These are phyloP conservation scores for Apocynum venetum DNA, from an alignment of 257 asterid genomes.

Conservation along the genomic window DNA sequence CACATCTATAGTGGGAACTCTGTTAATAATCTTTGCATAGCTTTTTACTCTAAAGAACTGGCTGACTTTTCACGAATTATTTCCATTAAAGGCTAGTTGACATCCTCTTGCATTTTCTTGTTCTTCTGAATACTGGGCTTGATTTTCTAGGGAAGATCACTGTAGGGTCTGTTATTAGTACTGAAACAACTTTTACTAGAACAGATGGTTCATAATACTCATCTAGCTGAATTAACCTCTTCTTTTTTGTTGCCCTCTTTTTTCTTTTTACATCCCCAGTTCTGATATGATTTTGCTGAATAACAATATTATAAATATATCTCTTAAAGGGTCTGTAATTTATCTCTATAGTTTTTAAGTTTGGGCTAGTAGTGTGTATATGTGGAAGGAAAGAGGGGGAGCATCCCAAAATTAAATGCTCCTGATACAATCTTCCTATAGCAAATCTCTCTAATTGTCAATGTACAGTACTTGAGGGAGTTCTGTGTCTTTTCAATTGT, in stretches of 20 bases:
- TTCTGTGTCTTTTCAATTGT: constrained; percentile 35
- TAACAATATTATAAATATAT: neutral
- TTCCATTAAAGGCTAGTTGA: neutral
- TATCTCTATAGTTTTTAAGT: neutral
- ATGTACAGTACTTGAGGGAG: constrained; percentile 39
- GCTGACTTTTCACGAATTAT: neutral
- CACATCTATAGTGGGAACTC: neutral
- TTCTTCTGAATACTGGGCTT: no score
- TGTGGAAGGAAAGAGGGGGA: constrained; percentile 80
- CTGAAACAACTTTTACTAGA: neutral
- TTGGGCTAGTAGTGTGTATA: neutral
- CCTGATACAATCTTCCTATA: constrained; percentile 81
- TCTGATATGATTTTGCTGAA: neutral
- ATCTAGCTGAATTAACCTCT: neutral
- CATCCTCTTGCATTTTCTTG: neutral
- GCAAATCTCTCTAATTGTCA: constrained; percentile 31
- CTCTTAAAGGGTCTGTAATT: neutral
- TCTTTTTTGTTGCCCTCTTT: neutral
- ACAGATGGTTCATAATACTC: neutral
- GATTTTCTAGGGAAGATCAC: no score
- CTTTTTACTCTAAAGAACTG: neutral
- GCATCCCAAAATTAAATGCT: constrained; percentile 59
- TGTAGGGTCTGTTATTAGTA: neutral
- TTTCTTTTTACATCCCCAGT: neutral
- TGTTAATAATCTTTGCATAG: neutral